phyloP scores from a whole-genome alignment of 441 rosid species.

The Macaranga tanarius region DNA sequence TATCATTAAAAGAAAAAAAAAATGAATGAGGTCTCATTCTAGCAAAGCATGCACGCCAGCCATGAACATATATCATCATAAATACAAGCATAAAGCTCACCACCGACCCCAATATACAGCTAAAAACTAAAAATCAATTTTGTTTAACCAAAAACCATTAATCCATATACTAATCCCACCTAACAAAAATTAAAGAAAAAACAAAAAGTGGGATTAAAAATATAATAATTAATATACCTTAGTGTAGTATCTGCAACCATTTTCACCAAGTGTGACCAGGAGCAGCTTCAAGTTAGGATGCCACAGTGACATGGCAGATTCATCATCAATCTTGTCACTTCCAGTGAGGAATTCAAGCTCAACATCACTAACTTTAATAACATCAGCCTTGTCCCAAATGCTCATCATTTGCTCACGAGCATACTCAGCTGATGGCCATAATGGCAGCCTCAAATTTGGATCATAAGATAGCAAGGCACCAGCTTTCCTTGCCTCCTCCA shows the following conservation, averaged over 20 bases:
- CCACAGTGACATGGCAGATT: constrained; percentile 76
- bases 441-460: constrained; percentile 82
- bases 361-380: constrained; percentile 87
- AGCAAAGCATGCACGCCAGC: not conserved
- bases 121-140: constrained; percentile 21
- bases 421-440: constrained; percentile 85
- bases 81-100: not conserved
- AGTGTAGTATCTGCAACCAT: constrained; percentile 90
- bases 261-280: constrained; percentile 82
- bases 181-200: not conserved
- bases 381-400: constrained; percentile 93
- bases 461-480: constrained; percentile 92
- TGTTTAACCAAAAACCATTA: not conserved
- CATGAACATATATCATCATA: not conserved
- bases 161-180: not conserved
- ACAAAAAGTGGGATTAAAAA: no score
- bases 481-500: constrained; percentile 79
- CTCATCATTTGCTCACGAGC: constrained; percentile 81
- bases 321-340: constrained; percentile 66
- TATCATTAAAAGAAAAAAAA: no score
- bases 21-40: no score
- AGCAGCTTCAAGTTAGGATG: constrained; percentile 76
- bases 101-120: constrained; percentile 23
- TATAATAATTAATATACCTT: constrained; percentile 42
- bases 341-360: constrained; percentile 93